Evolutionary conservation across 495 filamentous ascomycete genomes (phyloP).

Genomic region (Saxophila tyrrhenica): DNA sequence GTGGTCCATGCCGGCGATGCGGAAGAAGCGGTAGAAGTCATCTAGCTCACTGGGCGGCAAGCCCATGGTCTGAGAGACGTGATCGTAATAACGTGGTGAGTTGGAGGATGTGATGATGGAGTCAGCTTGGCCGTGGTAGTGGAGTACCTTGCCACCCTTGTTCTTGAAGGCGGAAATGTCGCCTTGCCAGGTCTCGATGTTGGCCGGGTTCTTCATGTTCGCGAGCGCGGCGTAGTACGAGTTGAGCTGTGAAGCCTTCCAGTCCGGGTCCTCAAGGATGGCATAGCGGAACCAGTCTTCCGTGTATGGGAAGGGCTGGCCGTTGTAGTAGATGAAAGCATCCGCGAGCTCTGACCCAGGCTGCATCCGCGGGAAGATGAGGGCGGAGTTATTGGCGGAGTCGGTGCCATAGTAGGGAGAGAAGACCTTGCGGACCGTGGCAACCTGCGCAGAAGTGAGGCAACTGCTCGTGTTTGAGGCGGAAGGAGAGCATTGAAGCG

Average conservation of each 20-base stretch:
- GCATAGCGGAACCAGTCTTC: slow-evolving; percentile 40
- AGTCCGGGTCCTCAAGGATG: slow-evolving; percentile 40
- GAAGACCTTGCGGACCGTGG: slow-evolving; percentile 17
- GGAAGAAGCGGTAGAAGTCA: slow-evolving; percentile 50
- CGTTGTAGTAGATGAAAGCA: slow-evolving; percentile 15
- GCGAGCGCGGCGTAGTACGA: slow-evolving; percentile 31
- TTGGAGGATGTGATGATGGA: slow-evolving; percentile 21
- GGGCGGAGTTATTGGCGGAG: slow-evolving; percentile 12
- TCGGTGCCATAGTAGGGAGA: slow-evolving; percentile 12
- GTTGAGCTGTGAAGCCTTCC: slow-evolving; percentile 34
- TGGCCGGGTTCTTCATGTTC: slow-evolving; percentile 14
- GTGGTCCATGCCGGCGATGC: slow-evolving; percentile 46
- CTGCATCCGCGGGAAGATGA: slow-evolving; percentile 29
- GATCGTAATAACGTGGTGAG: slow-evolving; percentile 26
- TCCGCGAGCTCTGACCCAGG: slow-evolving; percentile 16
- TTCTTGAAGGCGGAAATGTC: slow-evolving; percentile 20
- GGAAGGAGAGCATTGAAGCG: slow-evolving; percentile 15
- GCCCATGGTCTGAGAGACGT: slow-evolving; percentile 37
- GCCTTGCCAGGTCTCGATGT: slow-evolving; percentile 41
- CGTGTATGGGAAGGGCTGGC: slow-evolving; percentile 15
- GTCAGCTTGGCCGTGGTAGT: slow-evolving; percentile 27
- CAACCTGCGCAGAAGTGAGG: slow-evolving; percentile 19
- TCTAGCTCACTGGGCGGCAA: slow-evolving; percentile 34
- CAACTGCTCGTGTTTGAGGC: slow-evolving; percentile 17
- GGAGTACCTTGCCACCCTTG: slow-evolving; percentile 25